A percentile compares a stretch with the other conserved stretches of the same genome.
phyloP scores from a whole-genome alignment of 768 basidiomycete genomes.

The Cystofilobasidium capitatum region DNA sequence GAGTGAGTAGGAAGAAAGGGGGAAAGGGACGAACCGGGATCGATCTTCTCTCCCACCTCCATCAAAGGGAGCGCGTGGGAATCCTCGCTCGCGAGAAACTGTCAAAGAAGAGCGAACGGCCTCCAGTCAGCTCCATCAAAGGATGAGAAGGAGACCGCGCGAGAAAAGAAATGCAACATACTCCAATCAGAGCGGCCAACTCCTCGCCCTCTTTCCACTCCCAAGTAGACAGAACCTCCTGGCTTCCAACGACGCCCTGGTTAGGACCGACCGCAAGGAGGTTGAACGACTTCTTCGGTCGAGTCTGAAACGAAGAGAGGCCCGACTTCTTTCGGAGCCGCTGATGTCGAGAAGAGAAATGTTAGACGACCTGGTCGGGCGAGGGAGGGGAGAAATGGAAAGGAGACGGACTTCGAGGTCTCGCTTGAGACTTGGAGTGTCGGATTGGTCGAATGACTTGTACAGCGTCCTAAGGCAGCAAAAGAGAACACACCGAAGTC shows the following conservation, averaged over 20 bases:
- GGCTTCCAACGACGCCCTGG: neutral
- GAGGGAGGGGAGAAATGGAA: no score
- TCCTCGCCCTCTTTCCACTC: neutral
- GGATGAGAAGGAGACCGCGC: neutral
- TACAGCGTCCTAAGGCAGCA: no score
- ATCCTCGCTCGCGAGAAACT: constrained; percentile 14
- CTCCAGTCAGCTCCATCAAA: neutral
- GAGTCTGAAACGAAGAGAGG: no score
- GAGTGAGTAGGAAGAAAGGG: neutral
- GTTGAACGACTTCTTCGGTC: no score
- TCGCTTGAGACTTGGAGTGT: no score
- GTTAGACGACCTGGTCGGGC: no score
- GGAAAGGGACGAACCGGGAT: constrained; percentile 2
- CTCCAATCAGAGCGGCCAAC: neutral
- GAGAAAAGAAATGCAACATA: neutral
- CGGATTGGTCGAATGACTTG: no score
- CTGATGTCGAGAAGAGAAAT: no score
- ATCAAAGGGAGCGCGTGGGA: constrained; percentile 11
- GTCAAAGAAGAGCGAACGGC: neutral
- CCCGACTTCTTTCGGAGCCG: no score
- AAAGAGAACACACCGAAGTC: neutral
- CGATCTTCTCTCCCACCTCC: neutral
- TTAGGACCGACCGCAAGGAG: no score
- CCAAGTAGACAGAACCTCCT: neutral
- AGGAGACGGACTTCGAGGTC: no score